These are phyloP conservation scores for Aspergillus aculeatus DNA, from an alignment of 2,329 filamentous ascomycete genomes.

Conservation along the genomic window DNA sequence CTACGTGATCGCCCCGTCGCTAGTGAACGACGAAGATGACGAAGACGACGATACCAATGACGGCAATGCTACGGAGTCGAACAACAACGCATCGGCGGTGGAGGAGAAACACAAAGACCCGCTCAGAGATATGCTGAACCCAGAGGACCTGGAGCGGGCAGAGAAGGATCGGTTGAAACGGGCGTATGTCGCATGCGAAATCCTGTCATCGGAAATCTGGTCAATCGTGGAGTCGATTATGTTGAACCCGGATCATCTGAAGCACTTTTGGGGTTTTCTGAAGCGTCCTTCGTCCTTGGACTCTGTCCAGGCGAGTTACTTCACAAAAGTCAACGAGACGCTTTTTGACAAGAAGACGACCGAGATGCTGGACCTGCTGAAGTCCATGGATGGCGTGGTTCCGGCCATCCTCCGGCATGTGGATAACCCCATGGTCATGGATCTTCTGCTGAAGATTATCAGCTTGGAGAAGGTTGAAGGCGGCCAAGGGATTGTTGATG, in stretches of 20 bases:
- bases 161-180: conserved; percentile 93
- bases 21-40: conserved; percentile 54
- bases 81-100: conserved; percentile 29
- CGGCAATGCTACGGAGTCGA: conserved; percentile 30
- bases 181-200: conserved; percentile 88
- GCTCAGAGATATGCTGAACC: conserved; percentile 34
- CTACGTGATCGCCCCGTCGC: conserved; percentile 79
- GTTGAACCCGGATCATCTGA: conserved; percentile 74
- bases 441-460: conserved; percentile 92
- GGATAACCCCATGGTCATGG: conserved; percentile 98
- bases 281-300: conserved; percentile 82
- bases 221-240: conserved; percentile 91
- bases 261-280: conserved; percentile 88
- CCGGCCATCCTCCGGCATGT: conserved; percentile 87
- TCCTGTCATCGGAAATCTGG: conserved; percentile 94
- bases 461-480: conserved; percentile 90
- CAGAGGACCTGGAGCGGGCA: conserved; percentile 63
- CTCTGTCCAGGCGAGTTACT: conserved; percentile 92
- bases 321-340: conserved; percentile 98
- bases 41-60: conserved; percentile 53
- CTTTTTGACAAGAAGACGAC: conserved; percentile 96
- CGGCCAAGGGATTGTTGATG: conserved; percentile 90
- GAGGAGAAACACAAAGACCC: conserved; percentile 41
- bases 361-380: conserved; percentile 91
- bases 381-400: conserved; percentile 76